Evolutionary conservation across 1,139 yeast species (phyloP), one percentile per base, ranked within the genome.

Genomic region (Saccharomycopsis hybrid): DNA sequence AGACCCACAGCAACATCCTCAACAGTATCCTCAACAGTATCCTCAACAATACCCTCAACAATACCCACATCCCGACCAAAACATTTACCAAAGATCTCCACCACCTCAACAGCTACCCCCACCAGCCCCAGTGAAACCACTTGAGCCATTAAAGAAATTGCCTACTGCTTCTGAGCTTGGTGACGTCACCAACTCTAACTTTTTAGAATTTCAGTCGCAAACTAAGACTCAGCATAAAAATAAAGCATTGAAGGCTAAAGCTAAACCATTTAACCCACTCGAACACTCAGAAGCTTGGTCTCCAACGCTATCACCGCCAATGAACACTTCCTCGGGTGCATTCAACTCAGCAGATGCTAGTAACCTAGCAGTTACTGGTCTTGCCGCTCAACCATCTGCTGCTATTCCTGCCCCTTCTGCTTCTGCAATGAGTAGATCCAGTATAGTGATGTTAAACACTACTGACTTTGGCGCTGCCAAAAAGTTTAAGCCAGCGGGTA

Each of bases 401-500:
- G n/a, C n/a, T n/a, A n/a, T n/a, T n/a, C n/a, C n/a, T n/a, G 47
- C 54, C 13, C 55, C 60, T 8, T 58, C 63, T 27, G 61, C 68
- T 25, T 77, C 80, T 13, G 72, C 71, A 54, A 77, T 72, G 56
- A 62, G 74, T 43, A 72, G 90, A 62, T 75, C 82, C 41, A 81
- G 88, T 36, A 83, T 84, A 49, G 87, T 80, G n/a, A 83, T 84
- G 89, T 73, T 81, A 55, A 80, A 84, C 58, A 89, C 92, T 1
- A 80, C 80, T 2, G 85, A 80, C 51, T 77, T 85, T 54, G 74
- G 77, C 30, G 73, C 74, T 54, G 74, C 69, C 48, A 72, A 78
- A 53, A 72, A 73, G 43, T 82, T 74, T 64, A 80, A 77, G 62
- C 90, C 90, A 2, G 87, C 89, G 8, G 90, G 89, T 31, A 65